Base-by-base conservation (phyloP, 176 grass and related monocot species). In the Ampelocalamus luodianensis region DNA sequence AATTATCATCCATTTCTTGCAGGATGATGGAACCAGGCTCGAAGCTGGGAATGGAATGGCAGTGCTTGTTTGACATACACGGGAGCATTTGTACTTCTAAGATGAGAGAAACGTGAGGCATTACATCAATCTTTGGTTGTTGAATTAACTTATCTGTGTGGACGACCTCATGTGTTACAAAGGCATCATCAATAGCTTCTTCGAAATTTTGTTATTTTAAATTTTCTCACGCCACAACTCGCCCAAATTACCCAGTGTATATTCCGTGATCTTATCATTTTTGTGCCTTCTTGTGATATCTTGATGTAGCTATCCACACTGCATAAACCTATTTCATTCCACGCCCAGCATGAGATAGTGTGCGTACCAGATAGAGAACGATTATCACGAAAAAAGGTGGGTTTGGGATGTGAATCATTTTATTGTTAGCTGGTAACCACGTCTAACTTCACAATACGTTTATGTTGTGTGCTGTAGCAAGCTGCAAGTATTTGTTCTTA, bases 11-110 rank as follows among this genome's bases (percentile, higher is more conserved):
- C 45, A 45, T 17, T 87, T 40, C 18, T 83, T 87, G 79, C 80
- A 83, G 89, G 61, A 34, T 0, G 29, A 73, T 20, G 23, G 46
- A 55, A 83, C 49, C 65, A 45, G 49, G 0, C 15, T 78, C 18
- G 4, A 43, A 38, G 67, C 39, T 24, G 8, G 27, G 68, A 61
- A 67, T 32, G 16, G 32, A 78, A 65, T 59, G 26, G 73, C 37
- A 69, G 37, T 68, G 32, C 63, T 17, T 80, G 38, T 27, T 80
- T 68, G 76, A 58, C 39, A 50, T 17, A 29, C 39, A 16, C 79
- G 38, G 56, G 83, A 83, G 67, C 84, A 83, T 72, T 58, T 89
- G 79, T 79, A 87, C 29, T 65, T 72, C 3, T 71, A 56, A 14
- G 55, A 74, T 83, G 68, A 87, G 89, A 29, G 4, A 34, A 71